These are phyloP conservation scores for Podospora pseudopauciseta DNA, from an alignment of 495 filamentous ascomycete species.

Conservation along the genomic window DNA sequence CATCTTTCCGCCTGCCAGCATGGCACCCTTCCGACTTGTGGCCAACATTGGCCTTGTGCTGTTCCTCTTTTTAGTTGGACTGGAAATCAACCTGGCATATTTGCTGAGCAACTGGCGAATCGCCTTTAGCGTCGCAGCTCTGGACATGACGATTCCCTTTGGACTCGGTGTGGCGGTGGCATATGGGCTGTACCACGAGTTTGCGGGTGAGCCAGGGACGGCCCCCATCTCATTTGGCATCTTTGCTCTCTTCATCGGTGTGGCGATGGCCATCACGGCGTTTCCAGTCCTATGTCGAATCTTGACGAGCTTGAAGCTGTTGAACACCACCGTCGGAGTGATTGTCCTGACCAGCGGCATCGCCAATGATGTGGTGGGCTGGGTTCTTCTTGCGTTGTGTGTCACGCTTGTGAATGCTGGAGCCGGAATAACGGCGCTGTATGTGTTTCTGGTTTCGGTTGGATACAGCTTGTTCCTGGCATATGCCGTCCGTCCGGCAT, in stretches of 20 bases:
- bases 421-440: conserved; percentile 77
- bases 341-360: conserved; percentile 88
- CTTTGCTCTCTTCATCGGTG: conserved; percentile 86
- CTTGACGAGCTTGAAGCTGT: conserved; percentile 81
- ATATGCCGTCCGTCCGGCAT: conserved; percentile 67
- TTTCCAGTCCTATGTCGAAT: conserved; percentile 94
- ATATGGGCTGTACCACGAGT: conserved; percentile 77
- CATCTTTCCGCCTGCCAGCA: conserved; percentile 71
- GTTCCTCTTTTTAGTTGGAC: conserved; percentile 84
- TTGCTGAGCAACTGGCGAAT: conserved; percentile 79
- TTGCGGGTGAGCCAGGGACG: conserved; percentile 61
- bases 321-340: conserved; percentile 76
- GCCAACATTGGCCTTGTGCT: conserved; percentile 85
- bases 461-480: conserved; percentile 74
- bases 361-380: conserved; percentile 84
- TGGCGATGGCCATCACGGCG: conserved; percentile 93
- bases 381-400: conserved; percentile 88
- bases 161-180: conserved; percentile 67
- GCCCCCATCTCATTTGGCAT: conserved; percentile 70
- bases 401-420: conserved; percentile 88
- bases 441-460: conserved; percentile 67
- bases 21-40: conserved; percentile 67
- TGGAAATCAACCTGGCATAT: conserved; percentile 84
- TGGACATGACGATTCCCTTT: conserved; percentile 78
- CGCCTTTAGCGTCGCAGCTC: conserved; percentile 70